Evolutionary conservation across 805 yeast genomes (phyloP), one percentile per base, ranked within the genome.

Genomic region (Kluyveromyces lactis): DNA sequence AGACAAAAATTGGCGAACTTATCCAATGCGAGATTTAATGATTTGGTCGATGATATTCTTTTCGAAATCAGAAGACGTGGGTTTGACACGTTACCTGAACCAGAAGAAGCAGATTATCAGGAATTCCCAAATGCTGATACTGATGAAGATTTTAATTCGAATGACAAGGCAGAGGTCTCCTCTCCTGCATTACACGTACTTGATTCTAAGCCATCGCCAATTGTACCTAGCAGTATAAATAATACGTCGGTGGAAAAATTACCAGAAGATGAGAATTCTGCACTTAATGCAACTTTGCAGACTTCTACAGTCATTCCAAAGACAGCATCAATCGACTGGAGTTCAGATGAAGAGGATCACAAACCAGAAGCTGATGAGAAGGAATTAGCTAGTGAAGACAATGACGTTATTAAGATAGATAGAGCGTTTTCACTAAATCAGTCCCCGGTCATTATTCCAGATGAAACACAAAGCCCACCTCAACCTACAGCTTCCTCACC

Each of bases 1-100:
- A 73, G 99, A 51, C 85, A 85, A 60, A 90, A 89, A 63, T 71
- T 92, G 49, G 81, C 96, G 4, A 77, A 84, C 36, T 72, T 92
- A 42, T 92, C 95, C 2, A 78, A 79, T 36, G 60, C 79, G 3
- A 66, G 97, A 44, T 92, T 92, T 64, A 80, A 81, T 50, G 98
- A 90, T 58, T 73, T 92, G 57, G 95, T 86, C 15, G 79, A 83
- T 42, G 99, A 92, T 58, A 87, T 92, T 31, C 68, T 83, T 31
- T 85, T 67, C 58, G 98, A 92, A 60, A 84, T 87, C 37, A 86
- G 82, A 53, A 74, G 95, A 53, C 68, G 95, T 50, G 69, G 71
- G 18, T 75, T 80, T 38, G 75, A 77, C 50, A 50, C 21, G 19
- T 37, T 37, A 18, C 46, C 45, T 10, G 47, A 36, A 12, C 30